Base-by-base conservation (phyloP, 176 grass and related monocot genomes). In the Ampelocalamus luodianensis region DNA sequence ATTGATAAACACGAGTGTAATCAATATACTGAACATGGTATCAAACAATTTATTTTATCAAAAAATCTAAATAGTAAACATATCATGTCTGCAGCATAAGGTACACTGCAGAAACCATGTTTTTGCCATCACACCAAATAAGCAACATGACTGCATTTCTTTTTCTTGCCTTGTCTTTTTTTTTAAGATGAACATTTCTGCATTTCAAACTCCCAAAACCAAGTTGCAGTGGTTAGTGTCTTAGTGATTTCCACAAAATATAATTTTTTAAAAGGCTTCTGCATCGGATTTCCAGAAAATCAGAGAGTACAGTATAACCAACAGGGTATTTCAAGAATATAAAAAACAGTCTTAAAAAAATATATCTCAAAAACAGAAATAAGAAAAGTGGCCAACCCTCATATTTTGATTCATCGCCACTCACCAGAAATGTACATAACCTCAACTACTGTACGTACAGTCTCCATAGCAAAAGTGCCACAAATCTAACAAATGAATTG, bases 391-490 rank as follows among this genome's bases (percentile, higher is more conserved):
- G 11, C 10, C 44, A 42, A 0, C 44, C 49, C 5, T 37, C 29
- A 65, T 2, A 60, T 26, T 53, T 48, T 72, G 70, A 69, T 58
- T 68, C 22, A 64, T 42, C n/a, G 32, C 5, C 22, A 86, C 22
- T 38, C 39, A 43, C 70, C 14, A 50, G 50, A 69, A 42, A 75
- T 12, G 8, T 16, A 71, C 55, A 64, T 37, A 39, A 46, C 14
- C 79, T 51, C 16, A 88, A 68, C 22, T 20, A 65, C 61, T 22
- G 54, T 38, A 72, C 67, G 12, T 5, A 82, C 65, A 61, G 9
- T 45, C 60, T 68, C 14, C 49, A 58, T 26, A 14, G n/a, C 48
- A 68, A 70, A 61, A 69, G 9, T 69, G 10, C 26, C 4, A 40
- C 3, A 8, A 73, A 36, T 62, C n/a, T 42, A 78, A 23, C 36